Evolutionary conservation across 2,329 filamentous ascomycete species (phyloP).

Genomic region (Ophiostoma sp.): DNA sequence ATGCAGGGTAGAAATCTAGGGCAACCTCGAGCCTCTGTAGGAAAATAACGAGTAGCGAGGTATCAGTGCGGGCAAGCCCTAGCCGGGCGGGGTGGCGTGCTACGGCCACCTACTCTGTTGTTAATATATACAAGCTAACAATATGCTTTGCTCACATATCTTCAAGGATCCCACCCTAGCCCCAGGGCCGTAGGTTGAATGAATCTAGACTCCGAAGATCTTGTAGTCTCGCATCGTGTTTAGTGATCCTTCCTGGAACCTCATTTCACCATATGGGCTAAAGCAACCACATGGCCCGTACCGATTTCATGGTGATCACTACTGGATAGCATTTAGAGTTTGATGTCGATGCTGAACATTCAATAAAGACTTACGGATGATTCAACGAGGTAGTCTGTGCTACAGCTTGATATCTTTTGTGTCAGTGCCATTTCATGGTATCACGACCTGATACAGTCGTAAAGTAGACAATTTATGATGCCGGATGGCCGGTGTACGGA

Average conservation of each 20-base stretch:
- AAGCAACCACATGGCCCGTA: background rate
- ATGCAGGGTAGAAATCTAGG: background rate
- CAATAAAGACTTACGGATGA: no score
- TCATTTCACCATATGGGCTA: background rate
- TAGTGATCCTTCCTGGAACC: background rate
- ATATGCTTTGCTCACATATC: background rate
- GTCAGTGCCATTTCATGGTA: no score
- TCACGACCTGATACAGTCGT: background rate
- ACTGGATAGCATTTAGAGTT: background rate
- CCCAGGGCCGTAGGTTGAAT: background rate
- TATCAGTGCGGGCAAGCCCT: background rate
- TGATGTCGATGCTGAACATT: background rate
- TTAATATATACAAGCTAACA: background rate
- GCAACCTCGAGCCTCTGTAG: background rate
- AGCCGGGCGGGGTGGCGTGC: background rate
- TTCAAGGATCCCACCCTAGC: background rate
- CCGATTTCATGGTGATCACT: background rate
- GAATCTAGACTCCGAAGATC: background rate
- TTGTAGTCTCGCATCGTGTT: background rate
- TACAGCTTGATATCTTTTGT: no score
- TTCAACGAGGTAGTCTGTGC: no score
- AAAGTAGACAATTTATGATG: background rate
- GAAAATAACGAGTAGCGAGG: background rate
- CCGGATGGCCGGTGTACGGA: no score
- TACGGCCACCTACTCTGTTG: no score